A percentile compares a stretch with the other conserved stretches of the same genome.
These are phyloP conservation scores for Guyanaporus albipodus DNA, from an alignment of 768 basidiomycete genomes.

Conservation along the genomic window DNA sequence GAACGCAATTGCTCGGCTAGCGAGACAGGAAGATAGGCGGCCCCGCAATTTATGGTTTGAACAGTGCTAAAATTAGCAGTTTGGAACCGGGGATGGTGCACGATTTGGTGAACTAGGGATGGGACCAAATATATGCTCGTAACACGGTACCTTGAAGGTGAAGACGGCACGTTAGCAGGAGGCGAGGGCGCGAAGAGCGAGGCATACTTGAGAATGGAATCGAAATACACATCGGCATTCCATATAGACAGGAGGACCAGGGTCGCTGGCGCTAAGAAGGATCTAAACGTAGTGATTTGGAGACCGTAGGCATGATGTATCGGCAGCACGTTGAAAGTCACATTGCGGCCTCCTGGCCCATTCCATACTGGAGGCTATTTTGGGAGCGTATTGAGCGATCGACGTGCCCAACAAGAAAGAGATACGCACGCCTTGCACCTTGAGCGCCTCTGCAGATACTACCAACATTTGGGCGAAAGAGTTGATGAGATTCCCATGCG, in stretches of 20 bases:
- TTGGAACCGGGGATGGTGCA: conserved; percentile 45
- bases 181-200: background rate
- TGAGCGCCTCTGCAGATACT: conserved; percentile 24
- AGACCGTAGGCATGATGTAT: conserved; percentile 66
- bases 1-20: conserved; percentile 41
- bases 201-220: conserved; percentile 55
- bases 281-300: conserved; percentile 47
- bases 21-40: conserved; percentile 62
- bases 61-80: conserved; percentile 54
- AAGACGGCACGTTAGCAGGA: background rate
- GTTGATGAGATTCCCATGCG: conserved; percentile 58
- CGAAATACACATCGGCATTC: conserved; percentile 49
- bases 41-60: conserved; percentile 45
- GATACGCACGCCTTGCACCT: conserved; percentile 39
- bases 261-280: conserved; percentile 44
- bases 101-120: conserved; percentile 61
- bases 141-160: conserved; percentile 46
- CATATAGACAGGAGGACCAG: conserved; percentile 57
- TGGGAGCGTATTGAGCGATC: background rate
- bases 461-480: conserved; percentile 40
- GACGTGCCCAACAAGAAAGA: background rate
- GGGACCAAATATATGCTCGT: conserved; percentile 53
- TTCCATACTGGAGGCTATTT: conserved; percentile 37
- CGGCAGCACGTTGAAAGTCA: conserved; percentile 57
- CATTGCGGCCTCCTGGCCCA: conserved; percentile 44